Evolutionary conservation across 2,329 filamentous ascomycete species (phyloP).

Genomic region (Colletotrichum kahawae): DNA sequence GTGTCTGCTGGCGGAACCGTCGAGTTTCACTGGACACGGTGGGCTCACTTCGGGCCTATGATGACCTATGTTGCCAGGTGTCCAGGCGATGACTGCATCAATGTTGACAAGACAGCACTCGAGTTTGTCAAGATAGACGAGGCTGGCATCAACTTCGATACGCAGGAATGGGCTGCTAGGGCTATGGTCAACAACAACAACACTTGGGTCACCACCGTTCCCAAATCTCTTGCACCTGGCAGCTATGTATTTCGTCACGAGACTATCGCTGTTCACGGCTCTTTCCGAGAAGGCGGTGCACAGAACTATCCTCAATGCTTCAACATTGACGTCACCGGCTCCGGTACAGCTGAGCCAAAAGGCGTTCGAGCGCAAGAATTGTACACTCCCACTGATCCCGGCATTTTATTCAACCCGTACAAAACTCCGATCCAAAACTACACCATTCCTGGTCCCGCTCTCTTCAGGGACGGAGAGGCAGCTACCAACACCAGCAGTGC

Average conservation of each 20-base stretch:
- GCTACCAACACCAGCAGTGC: neutral
- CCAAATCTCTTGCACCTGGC: neutral
- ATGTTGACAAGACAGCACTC: neutral
- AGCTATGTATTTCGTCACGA: neutral
- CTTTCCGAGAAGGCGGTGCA: neutral
- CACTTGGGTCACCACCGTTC: neutral
- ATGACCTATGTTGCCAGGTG: neutral
- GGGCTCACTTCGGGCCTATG: neutral
- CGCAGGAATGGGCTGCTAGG: neutral
- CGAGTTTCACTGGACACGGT: neutral
- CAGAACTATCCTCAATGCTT: neutral
- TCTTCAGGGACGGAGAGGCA: neutral
- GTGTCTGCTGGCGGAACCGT: neutral
- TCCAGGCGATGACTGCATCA: neutral
- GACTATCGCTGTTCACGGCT: neutral
- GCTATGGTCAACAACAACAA: neutral
- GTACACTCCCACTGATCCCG: neutral
- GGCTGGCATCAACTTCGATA: neutral
- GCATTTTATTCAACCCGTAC: neutral
- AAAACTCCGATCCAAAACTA: neutral
- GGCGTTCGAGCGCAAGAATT: rapidly evolving
- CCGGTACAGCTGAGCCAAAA: neutral
- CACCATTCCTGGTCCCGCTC: neutral
- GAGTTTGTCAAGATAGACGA: neutral
- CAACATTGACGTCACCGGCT: neutral